Evolutionary conservation across 352 stramenopile species (phyloP), one percentile per base, ranked within the genome.

Genomic region (Phytophthora vignae): DNA sequence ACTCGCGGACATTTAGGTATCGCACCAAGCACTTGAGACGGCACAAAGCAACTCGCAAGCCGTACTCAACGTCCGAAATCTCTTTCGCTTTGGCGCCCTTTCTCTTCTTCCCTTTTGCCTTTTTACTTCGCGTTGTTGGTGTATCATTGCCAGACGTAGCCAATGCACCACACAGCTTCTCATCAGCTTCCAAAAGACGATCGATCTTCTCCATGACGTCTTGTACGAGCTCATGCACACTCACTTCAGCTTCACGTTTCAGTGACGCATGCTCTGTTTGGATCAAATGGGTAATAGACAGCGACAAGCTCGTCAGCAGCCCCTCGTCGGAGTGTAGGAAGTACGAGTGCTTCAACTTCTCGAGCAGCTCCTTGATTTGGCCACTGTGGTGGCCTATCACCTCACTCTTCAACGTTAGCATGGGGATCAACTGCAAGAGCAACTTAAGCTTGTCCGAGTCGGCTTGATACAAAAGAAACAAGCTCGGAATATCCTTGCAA

Each of bases 361-460:
- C 82, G 2, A 95, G 77, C 10, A 96, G 68, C 21, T 76, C 83
- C 21, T 89, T 94, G 4, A 96, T 85, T 14, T 92, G 76, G 10
- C 67, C 66, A 15, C 88, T 77, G 36, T 95, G 84, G n/a, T 92
- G 82, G 7, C 85, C 87, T 61, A 85, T 90, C 31, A 93, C 77
- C 8, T 93, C 79, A 27, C 76, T 80, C 19, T 74, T 84, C 54
- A 94, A 59, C 1, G 84, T 77, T 33, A 96, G 58, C 70, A 93
- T 83, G 3, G 90, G 88, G 21, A 96, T 90, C 38, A 96, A 72
- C 68, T 95, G 74, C 22, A 94, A 78, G 29, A 96, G 64, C 48
- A 96, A 68, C 3, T 74, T 81, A 19, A 97, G 56, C 44, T 97
- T 97, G 60, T 94, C 88, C 2, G 82, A 74, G 53, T 97, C 90